Percentiles rank a stretch among this genome's conserved stretches.
Evolutionary conservation across 208 protist genomes (phyloP).

Genomic region (Acanthamoeba sp.): DNA sequence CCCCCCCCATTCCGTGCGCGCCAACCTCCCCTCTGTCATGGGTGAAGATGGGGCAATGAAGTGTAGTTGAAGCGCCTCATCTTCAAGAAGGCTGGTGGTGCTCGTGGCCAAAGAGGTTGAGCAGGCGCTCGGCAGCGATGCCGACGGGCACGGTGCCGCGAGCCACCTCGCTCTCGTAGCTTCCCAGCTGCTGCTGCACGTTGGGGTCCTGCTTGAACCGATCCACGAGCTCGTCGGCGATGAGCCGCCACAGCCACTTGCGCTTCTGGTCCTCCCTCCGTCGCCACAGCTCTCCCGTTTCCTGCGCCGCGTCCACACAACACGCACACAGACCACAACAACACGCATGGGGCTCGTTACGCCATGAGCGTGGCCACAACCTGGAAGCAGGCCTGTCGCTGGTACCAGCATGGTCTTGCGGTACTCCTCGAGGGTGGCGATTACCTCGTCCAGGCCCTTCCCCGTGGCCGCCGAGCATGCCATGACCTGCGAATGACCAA

Average conservation of each 20-base stretch:
- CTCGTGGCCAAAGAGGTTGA: slow-evolving; percentile 13
- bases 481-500: neutral
- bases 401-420: slow-evolving; percentile 28
- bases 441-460: slow-evolving; percentile 17
- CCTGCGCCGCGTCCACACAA: neutral
- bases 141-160: slow-evolving; percentile 17
- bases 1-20: too few species aligned
- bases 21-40: too few species aligned
- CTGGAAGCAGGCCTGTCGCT: neutral
- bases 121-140: slow-evolving; percentile 43
- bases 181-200: slow-evolving; percentile 44
- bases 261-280: slow-evolving; percentile 50
- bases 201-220: slow-evolving; percentile 53
- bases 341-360: neutral
- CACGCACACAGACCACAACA: neutral
- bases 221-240: slow-evolving; percentile 62
- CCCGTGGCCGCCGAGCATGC: slow-evolving; percentile 25
- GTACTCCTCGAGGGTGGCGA: neutral
- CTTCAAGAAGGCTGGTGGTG: neutral
- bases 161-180: neutral
- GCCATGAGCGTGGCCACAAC: neutral
- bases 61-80: too few species aligned
- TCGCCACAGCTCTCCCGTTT: slow-evolving; percentile 44
- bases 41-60: too few species aligned
- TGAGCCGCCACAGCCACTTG: slow-evolving; percentile 67